Evolutionary conservation across 225 moss, liverwort and hornwort genomes (phyloP).

Genomic region (Bryoerythrophyllum caledonicum): DNA sequence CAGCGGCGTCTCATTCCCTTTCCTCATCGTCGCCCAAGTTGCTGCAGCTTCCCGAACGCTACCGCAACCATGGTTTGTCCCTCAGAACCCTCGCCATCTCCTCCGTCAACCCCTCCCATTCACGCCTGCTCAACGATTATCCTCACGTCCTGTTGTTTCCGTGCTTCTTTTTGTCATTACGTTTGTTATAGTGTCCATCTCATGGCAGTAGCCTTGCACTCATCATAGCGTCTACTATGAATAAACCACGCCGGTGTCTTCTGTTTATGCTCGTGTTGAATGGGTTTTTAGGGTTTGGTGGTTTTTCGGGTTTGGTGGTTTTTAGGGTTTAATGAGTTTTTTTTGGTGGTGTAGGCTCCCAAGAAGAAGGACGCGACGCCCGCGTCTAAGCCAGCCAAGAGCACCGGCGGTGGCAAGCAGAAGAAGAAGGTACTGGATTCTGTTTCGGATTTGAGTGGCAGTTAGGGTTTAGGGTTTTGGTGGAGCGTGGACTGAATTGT

Average conservation of each 20-base stretch:
- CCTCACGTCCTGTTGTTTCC: background rate
- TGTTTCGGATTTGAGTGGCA: background rate
- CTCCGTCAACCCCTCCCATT: background rate
- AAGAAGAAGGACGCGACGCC: slow-evolving; percentile 36
- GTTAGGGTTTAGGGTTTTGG: background rate
- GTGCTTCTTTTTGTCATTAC: background rate
- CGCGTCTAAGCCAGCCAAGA: slow-evolving; percentile 30
- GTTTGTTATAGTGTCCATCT: too few species aligned
- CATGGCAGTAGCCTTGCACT: too few species aligned
- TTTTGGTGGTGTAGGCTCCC: slow-evolving; percentile 21
- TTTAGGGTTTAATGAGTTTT: background rate
- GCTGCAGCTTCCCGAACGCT: background rate
- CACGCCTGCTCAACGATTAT: too few species aligned
- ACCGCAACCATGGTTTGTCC: slow-evolving; percentile 13
- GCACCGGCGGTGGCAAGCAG: slow-evolving; percentile 27
- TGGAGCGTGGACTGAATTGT: background rate
- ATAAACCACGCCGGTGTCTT: background rate
- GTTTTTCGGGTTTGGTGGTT: background rate
- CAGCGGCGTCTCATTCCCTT: accelerated
- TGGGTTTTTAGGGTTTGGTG: background rate
- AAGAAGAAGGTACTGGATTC: slow-evolving; percentile 26
- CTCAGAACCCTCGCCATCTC: background rate
- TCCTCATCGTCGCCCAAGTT: background rate
- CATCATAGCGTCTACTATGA: background rate
- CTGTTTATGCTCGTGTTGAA: background rate